phyloP scores from a whole-genome alignment of 75 land plant genomes.

The Sequoiadendron giganteum region DNA sequence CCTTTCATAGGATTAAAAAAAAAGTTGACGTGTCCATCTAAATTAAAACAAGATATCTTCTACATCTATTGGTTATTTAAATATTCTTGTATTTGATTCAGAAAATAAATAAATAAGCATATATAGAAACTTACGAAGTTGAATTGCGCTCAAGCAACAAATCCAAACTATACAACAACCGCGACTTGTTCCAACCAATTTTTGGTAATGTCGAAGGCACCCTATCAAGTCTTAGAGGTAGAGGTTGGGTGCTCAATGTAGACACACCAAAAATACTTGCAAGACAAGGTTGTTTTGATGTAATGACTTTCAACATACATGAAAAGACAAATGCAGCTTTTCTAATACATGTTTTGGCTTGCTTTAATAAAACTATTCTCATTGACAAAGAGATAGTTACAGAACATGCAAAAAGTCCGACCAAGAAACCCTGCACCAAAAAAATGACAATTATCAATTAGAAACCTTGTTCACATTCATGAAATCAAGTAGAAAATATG shows the following conservation, averaged over 20 bases:
- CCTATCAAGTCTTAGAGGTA: background rate
- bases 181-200: conserved; percentile 20
- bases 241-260: conserved; percentile 11
- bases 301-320: background rate
- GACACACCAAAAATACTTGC: background rate
- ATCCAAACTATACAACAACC: conserved; percentile 31
- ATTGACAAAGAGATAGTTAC: background rate
- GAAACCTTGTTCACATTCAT: background rate
- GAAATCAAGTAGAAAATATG: background rate
- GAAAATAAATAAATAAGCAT: background rate
- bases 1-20: background rate
- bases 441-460: background rate
- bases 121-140: conserved; percentile 23
- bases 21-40: background rate
- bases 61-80: background rate
- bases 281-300: background rate
- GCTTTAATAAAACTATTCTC: background rate
- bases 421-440: background rate
- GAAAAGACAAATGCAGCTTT: background rate
- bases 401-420: background rate
- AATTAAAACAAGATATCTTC: background rate
- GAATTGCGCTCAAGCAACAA: conserved; percentile 35
- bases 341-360: background rate
- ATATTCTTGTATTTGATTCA: background rate
- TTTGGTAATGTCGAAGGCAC: conserved; percentile 4